Base-by-base conservation (phyloP, 148 eudicot genomes). In the Drosera capensis region DNA sequence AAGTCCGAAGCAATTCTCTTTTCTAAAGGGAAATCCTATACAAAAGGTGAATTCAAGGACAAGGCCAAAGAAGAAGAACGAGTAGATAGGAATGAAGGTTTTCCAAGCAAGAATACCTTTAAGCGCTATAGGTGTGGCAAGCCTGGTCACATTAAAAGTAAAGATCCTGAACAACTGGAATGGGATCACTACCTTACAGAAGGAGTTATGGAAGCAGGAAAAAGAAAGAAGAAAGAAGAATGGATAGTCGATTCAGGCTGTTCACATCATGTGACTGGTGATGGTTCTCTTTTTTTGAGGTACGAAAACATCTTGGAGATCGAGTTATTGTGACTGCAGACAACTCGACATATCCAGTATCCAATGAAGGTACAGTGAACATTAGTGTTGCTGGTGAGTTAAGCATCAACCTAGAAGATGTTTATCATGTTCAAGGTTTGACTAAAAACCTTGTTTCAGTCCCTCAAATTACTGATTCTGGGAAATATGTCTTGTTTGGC, bases 401-500 rank as follows among this genome's bases (percentile, higher is more conserved):
- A 23, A 37, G 9, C 29, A 14, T 63, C 25, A 14, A 19, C 14
- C 36, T 67, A 2, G 23, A 55, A 16, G 54, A 60, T 50, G 57
- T 59, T 1, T 55, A 40, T 34, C 55, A 56, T 41, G 67, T 67
- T 14, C 67, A 49, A 19, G 58, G 58, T 14, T 50, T 62, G 14
- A 56, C 23, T 23, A 46, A 52, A 25, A 61, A 60, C 56, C 14
- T 61, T 15, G 43, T 51, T 18, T 60, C 62, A n/a, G 54, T 59
- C 21, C 25, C 71, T 31, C 62, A 60, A 40, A 55, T 60, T 4
- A 60, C 58, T n/a, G 17, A 60, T 22, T 50, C 61, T 38, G 62
- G n/a, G 66, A 45, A 67, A 56, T 67, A 67, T 46, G 53, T 60
- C 1, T 45, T 60, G 12, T 54, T 37, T n/a, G n/a, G n/a, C n/a